Evolutionary conservation across 768 basidiomycete species (phyloP), one percentile per base, ranked within the genome.

Genomic region (Fomitopsis pulvina): DNA sequence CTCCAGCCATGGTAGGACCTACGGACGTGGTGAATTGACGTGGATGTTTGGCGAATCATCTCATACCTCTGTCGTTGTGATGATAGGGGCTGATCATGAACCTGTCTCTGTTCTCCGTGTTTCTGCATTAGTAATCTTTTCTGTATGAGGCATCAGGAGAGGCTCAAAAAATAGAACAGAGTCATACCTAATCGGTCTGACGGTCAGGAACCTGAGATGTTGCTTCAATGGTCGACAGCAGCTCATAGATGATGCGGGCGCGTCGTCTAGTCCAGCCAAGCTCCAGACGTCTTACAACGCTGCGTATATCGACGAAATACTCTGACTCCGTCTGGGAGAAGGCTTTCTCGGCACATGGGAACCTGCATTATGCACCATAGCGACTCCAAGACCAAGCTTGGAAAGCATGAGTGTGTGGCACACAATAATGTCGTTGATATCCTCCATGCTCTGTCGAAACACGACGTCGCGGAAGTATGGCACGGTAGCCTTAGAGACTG

Each of bases 391-490:
- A 30, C 14, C 29, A 14, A 30, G 29, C 29, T 30, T 7, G 4
- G 27, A 29, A 2, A 46, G 27, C 12, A 46, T 24, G 30, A 38
- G 25, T 24, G 22, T 34, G 40, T 48, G 45, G 6, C 25, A 9
- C 25, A 34, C 52, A 25, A 72, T 71, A 44, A 75, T 68, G 43
- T 66, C 64, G 49, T 73, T 62, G 16, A 71, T 73, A 58, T 74
- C 69, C 47, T 68, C 62, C 51, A 66, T 57, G 41, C 68, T 57
- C 56, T 70, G 69, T 59, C 68, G 67, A 58, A 75, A 73, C 10
- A 75, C 73, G 41, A 72, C 71, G 30, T 72, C 69, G 52, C 73
- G 63, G 66, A 75, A 75, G 39, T 72, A 60, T 52, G 69, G 71
- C 5, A 71, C 70, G 10, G 69, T 68, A 22, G 72, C 72, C 53